Evolutionary conservation across 2,329 filamentous ascomycete genomes (phyloP), one percentile per base, ranked within the genome.

Genomic region (Colletotrichum agaves): DNA sequence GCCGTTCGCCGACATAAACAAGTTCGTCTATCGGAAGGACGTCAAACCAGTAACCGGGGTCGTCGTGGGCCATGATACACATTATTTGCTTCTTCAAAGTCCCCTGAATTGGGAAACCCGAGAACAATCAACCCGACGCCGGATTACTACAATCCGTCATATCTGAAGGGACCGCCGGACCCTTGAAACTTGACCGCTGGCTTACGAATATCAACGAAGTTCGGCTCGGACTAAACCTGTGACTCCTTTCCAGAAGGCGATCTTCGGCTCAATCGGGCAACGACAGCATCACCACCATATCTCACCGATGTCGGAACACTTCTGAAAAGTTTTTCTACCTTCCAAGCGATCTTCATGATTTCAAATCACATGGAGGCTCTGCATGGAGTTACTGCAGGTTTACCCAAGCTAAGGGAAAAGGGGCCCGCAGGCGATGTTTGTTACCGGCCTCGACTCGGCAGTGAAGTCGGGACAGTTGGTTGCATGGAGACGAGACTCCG

Each of bases 361-460:
- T 52, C 19, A 52, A 52, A 61, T 43, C 46, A 61, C n/a, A 27
- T 5, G 21, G 13, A 59, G 15, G 33, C 23, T 35, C 31, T 49
- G 19, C 43, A 12, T 44, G 56, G 43, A 47, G 43, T n/a, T 8
- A 6, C 6, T 11, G 27, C 17, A 31, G 43, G 17, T 39, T 27
- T 39, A 37, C 17, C 33, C 43, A 39, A 17, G n/a, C 46, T 43
- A n/a, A 60, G 23, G 35, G 47, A n/a, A 35, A 33, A 33, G 10
- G 15, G 47, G 13, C 52, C 58, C 39, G 7, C 27, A 35, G 15
- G 17, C 46, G 19, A 13, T 50, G 12, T 21, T 46, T 41, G 27
- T n/a, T 15, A 35, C 35, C 63, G 59, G 52, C 50, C 60, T 63
- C 60, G 60, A 39, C 52, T 59, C 61, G 64, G 53, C 60, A 47